These are phyloP conservation scores for Nymphaea thermarum DNA, from an alignment of 164 flowering plant genomes.

Conservation along the genomic window DNA sequence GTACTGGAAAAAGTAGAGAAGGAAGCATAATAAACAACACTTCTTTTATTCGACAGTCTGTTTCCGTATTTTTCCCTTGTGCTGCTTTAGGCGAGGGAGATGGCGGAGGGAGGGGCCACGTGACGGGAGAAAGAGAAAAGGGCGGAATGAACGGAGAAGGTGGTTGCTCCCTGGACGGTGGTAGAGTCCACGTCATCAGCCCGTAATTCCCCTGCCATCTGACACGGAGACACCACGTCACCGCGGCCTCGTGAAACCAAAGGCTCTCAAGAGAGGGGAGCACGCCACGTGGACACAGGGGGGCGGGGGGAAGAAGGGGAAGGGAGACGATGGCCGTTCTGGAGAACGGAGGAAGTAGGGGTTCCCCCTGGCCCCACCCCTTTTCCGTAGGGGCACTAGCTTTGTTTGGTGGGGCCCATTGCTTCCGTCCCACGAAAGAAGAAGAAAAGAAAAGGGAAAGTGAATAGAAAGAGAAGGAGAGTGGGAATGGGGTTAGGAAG, in stretches of 20 bases:
- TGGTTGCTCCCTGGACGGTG: constrained; percentile 15
- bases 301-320: too few species aligned
- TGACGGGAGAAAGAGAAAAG: neutral
- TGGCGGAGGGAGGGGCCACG: neutral
- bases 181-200: constrained; percentile 4
- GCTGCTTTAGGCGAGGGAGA: neutral
- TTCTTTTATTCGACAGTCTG: too few species aligned
- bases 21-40: too few species aligned
- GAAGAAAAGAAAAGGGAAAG: too few species aligned
- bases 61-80: too few species aligned
- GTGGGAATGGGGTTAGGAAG: too few species aligned
- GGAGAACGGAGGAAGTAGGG: neutral
- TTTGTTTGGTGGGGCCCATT: too few species aligned
- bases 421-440: too few species aligned
- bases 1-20: too few species aligned
- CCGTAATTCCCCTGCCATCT: constrained; percentile 1
- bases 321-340: neutral
- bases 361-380: neutral
- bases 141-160: neutral
- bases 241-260: neutral
- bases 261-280: too few species aligned
- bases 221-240: constrained; percentile 4
- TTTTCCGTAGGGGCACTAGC: neutral
- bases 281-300: neutral
- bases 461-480: too few species aligned